Evolutionary conservation across 2,329 filamentous ascomycete genomes (phyloP).

Genomic region (Neonectria hederae): DNA sequence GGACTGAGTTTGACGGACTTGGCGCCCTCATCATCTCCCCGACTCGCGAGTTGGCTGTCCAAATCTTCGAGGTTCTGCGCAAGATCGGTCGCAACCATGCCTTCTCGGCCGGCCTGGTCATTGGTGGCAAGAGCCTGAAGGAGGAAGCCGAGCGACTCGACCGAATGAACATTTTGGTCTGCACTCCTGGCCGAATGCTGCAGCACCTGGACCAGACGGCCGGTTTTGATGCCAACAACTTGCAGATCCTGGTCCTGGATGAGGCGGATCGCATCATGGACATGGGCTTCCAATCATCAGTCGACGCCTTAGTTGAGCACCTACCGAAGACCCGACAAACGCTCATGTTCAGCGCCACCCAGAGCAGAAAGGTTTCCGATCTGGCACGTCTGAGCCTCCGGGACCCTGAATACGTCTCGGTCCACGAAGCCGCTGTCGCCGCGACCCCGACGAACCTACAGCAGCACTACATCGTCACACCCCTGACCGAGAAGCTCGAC

Average conservation of each 20-base stretch:
- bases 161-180: constrained; percentile 97
- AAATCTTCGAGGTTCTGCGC: constrained; percentile 93
- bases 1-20: constrained; percentile 90
- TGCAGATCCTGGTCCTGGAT: constrained; percentile 93
- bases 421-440: constrained; percentile 81
- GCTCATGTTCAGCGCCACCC: constrained; percentile 93
- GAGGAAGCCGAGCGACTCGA: constrained; percentile 86
- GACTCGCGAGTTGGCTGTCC: constrained; percentile 92
- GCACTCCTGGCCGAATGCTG: constrained; percentile 92
- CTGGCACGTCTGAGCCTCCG: constrained; percentile 86
- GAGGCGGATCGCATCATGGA: constrained; percentile 98
- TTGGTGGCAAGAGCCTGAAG: constrained; percentile 89
- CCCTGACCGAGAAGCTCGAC: constrained; percentile 88
- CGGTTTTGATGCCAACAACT: constrained; percentile 85
- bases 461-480: constrained; percentile 90
- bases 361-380: constrained; percentile 94
- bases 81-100: constrained; percentile 89
- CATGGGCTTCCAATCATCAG: constrained; percentile 91
- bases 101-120: constrained; percentile 92
- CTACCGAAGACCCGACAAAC: constrained; percentile 88
- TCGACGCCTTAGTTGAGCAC: constrained; percentile 94
- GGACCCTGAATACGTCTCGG: constrained; percentile 94
- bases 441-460: constrained; percentile 87
- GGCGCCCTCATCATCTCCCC: constrained; percentile 94
- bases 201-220: constrained; percentile 97